Percentiles rank a stretch among this genome's conserved stretches.
Conservation (phyloP, 2,329 filamentous ascomycete species). For the Claviceps maximensis region DNA sequence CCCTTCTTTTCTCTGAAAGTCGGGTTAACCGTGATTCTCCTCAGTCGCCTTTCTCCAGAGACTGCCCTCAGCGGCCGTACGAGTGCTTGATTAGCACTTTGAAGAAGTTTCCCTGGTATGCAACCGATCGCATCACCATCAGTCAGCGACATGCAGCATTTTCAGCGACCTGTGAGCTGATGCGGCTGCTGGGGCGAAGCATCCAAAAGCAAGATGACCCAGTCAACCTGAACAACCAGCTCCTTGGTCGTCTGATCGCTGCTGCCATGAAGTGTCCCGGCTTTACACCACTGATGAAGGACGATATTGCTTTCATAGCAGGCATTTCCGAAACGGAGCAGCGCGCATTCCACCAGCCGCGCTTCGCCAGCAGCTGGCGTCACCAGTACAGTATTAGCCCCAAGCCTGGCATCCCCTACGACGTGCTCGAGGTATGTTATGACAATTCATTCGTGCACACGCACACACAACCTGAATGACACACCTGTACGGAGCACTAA, state of each 20-base stretch:
- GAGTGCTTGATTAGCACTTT: slow-evolving; percentile 53
- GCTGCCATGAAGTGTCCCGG: slow-evolving; percentile 45
- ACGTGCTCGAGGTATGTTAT: slow-evolving; percentile 40
- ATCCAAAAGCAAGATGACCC: slow-evolving; percentile 26
- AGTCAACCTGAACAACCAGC: slow-evolving; percentile 35
- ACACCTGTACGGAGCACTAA: slow-evolving; percentile 4
- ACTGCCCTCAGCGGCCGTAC: slow-evolving; percentile 51
- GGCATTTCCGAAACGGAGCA: slow-evolving; percentile 22
- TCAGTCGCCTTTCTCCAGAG: slow-evolving; percentile 45
- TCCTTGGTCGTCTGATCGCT: slow-evolving; percentile 38
- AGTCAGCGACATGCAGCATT: slow-evolving; percentile 41
- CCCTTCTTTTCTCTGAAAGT: too few species aligned
- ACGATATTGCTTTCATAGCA: slow-evolving; percentile 37
- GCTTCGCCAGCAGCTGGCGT: slow-evolving; percentile 33
- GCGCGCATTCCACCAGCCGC: slow-evolving; percentile 32
- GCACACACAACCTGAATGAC: neutral
- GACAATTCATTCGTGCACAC: neutral
- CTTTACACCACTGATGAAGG: slow-evolving; percentile 48
- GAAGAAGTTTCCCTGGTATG: slow-evolving; percentile 50
- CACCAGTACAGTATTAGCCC: slow-evolving; percentile 38
- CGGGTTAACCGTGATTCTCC: slow-evolving; percentile 3
- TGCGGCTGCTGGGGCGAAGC: slow-evolving; percentile 30
- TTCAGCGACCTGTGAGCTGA: slow-evolving; percentile 34
- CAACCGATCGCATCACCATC: slow-evolving; percentile 42
- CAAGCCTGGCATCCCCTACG: slow-evolving; percentile 33